Evolutionary conservation across 768 basidiomycete genomes (phyloP), one percentile per base, ranked within the genome.

Genomic region (Pisolithus sp.): DNA sequence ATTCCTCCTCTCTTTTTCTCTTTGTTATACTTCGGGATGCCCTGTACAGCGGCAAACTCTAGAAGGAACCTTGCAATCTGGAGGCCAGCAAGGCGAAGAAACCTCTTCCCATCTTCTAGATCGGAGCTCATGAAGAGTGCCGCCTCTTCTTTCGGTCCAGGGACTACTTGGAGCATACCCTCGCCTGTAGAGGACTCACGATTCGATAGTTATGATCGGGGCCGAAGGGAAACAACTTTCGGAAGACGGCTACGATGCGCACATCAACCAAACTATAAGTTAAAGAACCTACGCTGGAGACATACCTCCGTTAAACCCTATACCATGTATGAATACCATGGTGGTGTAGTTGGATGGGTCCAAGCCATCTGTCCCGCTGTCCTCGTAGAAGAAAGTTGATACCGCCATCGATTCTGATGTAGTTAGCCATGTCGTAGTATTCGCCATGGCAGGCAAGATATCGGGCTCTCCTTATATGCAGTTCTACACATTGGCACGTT

Each of bases 31-130:
- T 23, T 42, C 5, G 54, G 54, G 38, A 56, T 46, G 10, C 15
- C 24, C 41, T 53, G 46, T 1, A 47, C 42, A 18, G 30, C 24
- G 20, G 51, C 51, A n/a, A 56, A 56, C 15, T 21, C 23, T 8
- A 51, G 21, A 17, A 54, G 50, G 23, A 54, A 54, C 36, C 26
- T 52, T 17, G 50, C 53, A 8, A 54, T 54, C 18, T 54, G 49
- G 20, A 51, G n/a, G 3, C 50, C 53, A 38, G 37, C 50, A 2
- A 31, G 28, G 23, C 53, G 50, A 17, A 54, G 36, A 21, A 44
- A 45, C 31, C 46, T 45, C 28, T 54, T 37, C 34, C 39, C 43
- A 26, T 30, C 50, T 18, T 40, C 53, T 8, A 23, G 28, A 31
- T 41, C 42, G 10, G 44, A 31, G 15, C 46, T 47, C 18, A 13